phyloP scores from a whole-genome alignment of 208 protist genomes.

The Trypanosomatidae sp. region DNA sequence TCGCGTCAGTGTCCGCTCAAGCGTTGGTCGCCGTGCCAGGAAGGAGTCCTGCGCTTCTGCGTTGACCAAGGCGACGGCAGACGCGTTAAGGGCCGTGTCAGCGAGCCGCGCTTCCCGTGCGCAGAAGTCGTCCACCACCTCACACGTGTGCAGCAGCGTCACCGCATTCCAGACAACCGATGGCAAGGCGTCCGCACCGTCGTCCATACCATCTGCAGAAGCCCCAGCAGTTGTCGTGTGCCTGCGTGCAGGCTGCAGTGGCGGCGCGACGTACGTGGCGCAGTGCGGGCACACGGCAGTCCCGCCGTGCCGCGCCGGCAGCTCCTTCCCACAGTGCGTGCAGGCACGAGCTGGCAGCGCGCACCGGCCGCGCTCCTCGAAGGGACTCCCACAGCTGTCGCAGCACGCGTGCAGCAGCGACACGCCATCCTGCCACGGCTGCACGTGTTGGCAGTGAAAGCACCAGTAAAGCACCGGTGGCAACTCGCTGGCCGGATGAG shows the following conservation, averaged over 20 bases:
- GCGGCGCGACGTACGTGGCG: constrained; percentile 17
- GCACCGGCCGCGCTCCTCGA: constrained; percentile 10
- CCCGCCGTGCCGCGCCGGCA: constrained; percentile 12
- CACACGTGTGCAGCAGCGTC: constrained; percentile 26
- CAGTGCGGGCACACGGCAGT: constrained; percentile 35
- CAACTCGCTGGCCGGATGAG: background rate
- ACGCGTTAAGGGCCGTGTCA: background rate
- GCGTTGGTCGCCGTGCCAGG: background rate
- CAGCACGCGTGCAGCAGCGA: constrained; percentile 10
- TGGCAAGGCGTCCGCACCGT: too few species aligned
- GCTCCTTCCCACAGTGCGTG: constrained; percentile 10
- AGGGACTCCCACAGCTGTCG: constrained; percentile 5
- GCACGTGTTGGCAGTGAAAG: constrained; percentile 20
- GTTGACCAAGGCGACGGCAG: background rate
- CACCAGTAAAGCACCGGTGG: constrained; percentile 4
- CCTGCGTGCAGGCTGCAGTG: background rate
- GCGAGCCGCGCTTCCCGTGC: constrained; percentile 2
- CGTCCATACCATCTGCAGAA: too few species aligned
- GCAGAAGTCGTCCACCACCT: constrained; percentile 13
- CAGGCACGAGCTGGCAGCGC: constrained; percentile 17
- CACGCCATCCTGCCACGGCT: background rate
- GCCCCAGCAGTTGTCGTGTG: too few species aligned
- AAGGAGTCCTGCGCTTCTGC: background rate
- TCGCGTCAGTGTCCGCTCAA: constrained; percentile 18
- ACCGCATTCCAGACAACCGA: constrained; percentile 34